Conservation (phyloP, 2,329 filamentous ascomycete genomes). For the Paraphaeosphaeria minitans region DNA sequence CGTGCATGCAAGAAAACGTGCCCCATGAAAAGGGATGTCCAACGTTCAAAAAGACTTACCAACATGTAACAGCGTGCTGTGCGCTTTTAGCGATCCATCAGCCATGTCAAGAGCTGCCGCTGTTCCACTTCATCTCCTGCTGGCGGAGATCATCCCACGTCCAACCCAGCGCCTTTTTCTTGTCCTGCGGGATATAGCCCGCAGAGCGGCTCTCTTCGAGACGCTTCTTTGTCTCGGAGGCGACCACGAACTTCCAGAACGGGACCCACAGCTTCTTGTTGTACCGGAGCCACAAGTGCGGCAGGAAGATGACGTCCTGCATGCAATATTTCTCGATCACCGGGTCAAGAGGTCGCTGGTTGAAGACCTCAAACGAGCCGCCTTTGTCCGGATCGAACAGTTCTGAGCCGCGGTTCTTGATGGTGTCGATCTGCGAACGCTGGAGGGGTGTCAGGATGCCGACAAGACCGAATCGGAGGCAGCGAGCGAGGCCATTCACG, state of each 20-base stretch:
- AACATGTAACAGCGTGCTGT: not conserved
- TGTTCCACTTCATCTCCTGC: not conserved
- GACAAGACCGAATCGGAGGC: not conserved
- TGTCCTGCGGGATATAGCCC: not conserved
- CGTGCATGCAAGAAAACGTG: not conserved
- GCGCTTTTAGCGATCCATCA: not conserved
- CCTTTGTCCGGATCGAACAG: not conserved
- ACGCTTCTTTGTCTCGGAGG: not conserved
- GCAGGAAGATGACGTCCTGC: conserved; percentile 6
- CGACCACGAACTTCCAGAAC: conserved; percentile 6
- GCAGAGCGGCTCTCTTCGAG: not conserved
- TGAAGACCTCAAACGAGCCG: not conserved
- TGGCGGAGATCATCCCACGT: not conserved
- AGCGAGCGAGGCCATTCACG: not conserved
- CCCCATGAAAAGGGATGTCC: not conserved
- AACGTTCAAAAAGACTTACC: not conserved
- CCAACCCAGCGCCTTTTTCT: conserved; percentile 1
- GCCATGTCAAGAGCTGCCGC: too few species aligned
- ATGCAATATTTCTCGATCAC: not conserved
- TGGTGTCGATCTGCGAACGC: conserved; percentile 24
- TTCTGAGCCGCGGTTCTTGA: not conserved
- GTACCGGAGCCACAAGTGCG: not conserved
- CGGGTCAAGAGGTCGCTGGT: not conserved
- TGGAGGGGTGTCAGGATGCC: conserved; percentile 16
- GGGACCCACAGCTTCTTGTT: not conserved